Evolutionary conservation across 768 basidiomycete species (phyloP).

Genomic region (Sporobolomyces pararoseus): DNA sequence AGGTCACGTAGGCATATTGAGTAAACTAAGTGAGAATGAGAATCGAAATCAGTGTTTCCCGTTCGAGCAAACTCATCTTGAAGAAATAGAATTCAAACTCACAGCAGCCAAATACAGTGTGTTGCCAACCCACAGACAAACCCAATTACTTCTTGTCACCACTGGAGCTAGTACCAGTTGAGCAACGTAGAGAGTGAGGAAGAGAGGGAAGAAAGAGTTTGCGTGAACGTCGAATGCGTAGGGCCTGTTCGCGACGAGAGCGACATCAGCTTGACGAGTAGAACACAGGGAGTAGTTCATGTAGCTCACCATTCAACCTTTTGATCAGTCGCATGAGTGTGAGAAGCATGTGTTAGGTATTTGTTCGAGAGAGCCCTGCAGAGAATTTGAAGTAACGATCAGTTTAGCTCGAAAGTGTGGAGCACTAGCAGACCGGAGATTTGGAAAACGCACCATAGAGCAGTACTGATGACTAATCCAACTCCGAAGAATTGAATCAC

Average conservation of each 20-base stretch:
- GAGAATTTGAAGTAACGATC: not conserved
- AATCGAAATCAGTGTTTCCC: not conserved
- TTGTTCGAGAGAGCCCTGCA: constrained; percentile 40
- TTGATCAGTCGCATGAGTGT: constrained; percentile 40
- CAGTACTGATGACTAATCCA: constrained; percentile 68
- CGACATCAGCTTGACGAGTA: constrained; percentile 57
- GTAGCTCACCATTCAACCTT: constrained; percentile 35
- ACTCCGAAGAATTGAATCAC: constrained; percentile 79
- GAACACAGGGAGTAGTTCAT: constrained; percentile 57
- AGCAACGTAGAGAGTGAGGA: constrained; percentile 80
- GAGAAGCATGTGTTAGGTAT: constrained; percentile 43
- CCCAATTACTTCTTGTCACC: constrained; percentile 79
- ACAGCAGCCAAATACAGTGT: constrained; percentile 74
- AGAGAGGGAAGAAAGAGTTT: constrained; percentile 92
- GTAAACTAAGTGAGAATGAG: constrained; percentile 56
- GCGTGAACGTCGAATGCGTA: constrained; percentile 97
- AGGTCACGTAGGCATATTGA: constrained; percentile 86
- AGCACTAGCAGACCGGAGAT: not conserved
- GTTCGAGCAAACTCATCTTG: not conserved
- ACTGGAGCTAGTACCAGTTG: constrained; percentile 82
- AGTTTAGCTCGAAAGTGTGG: not conserved
- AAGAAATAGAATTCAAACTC: not conserved
- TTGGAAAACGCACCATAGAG: constrained; percentile 61
- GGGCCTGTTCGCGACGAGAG: constrained; percentile 54
- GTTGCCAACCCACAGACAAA: constrained; percentile 89